These are phyloP conservation scores for Vigna radiata DNA, from an alignment of 306 rosid species.

Conservation along the genomic window DNA sequence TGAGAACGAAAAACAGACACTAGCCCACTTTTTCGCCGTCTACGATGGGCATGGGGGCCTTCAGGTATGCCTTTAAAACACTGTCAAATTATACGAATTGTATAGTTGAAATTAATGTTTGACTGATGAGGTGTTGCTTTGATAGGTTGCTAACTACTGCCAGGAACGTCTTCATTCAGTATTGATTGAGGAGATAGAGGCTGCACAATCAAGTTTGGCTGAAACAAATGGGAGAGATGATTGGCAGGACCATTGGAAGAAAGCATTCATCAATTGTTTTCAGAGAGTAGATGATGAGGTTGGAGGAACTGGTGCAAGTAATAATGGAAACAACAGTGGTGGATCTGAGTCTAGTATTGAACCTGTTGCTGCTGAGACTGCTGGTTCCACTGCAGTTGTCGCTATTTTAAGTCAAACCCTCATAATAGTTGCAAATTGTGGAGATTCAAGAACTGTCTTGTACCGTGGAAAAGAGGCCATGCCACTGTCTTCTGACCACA, in stretches of 20 bases:
- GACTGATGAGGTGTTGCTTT: constrained; percentile 26
- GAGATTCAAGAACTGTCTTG: constrained; percentile 86
- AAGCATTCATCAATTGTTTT: constrained; percentile 67
- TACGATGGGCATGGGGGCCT: constrained; percentile 90
- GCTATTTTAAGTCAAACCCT: constrained; percentile 66
- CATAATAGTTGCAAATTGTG: constrained; percentile 77
- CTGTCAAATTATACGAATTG: constrained; percentile 15
- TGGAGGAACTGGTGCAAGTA: constrained; percentile 50
- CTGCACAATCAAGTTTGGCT: constrained; percentile 41
- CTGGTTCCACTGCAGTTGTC: constrained; percentile 86
- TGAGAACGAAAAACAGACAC: constrained; percentile 37
- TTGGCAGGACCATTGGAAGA: constrained; percentile 69
- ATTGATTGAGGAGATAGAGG: constrained; percentile 69
- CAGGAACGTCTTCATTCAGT: constrained; percentile 68
- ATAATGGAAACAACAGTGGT: constrained; percentile 34
- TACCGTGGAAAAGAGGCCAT: constrained; percentile 73
- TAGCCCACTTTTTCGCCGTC: constrained; percentile 76
- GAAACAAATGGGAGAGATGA: constrained; percentile 39
- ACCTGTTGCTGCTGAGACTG: constrained; percentile 75
- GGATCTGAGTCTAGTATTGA: constrained; percentile 47
- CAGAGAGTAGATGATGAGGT: constrained; percentile 73
- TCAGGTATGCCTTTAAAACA: constrained; percentile 58
- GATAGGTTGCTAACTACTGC: constrained; percentile 84
- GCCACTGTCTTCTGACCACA: constrained; percentile 82
- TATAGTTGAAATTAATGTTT: constrained; percentile 35